These are phyloP conservation scores for Saccharomycopsis hybrid DNA, from an alignment of 1,139 yeast genomes.

Conservation along the genomic window DNA sequence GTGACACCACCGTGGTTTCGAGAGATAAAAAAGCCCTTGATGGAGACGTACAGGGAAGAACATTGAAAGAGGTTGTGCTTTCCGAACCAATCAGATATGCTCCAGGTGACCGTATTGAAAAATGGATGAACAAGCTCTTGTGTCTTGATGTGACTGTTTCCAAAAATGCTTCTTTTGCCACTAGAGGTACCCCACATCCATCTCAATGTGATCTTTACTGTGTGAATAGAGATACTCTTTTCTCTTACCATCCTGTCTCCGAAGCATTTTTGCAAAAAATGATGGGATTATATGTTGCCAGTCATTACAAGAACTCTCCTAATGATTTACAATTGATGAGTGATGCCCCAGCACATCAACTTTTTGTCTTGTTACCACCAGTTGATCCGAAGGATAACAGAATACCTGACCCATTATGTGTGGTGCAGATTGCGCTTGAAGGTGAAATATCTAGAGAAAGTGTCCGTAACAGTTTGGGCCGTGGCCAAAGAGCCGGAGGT, in stretches of 20 bases:
- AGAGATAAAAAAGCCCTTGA: constrained; percentile 44
- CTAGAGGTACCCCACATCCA: constrained; percentile 91
- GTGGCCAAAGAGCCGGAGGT: constrained; percentile 98
- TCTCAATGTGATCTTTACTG: constrained; percentile 80
- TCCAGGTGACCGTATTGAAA: constrained; percentile 93
- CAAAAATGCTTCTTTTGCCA: constrained; percentile 57
- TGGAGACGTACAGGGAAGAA: constrained; percentile 46
- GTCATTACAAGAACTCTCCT: constrained; percentile 96
- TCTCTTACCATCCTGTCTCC: constrained; percentile 94
- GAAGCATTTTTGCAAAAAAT: constrained; percentile 90
- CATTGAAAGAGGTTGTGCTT: constrained; percentile 73
- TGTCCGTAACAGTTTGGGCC: constrained; percentile 75
- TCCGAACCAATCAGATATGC: constrained; percentile 97
- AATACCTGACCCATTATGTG: constrained; percentile 95
- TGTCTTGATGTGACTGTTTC: constrained; percentile 85
- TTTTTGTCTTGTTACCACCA: constrained; percentile 89
- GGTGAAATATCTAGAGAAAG: constrained; percentile 94
- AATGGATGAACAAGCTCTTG: constrained; percentile 86
- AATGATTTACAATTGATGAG: constrained; percentile 94
- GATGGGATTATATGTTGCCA: constrained; percentile 96
- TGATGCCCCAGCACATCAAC: constrained; percentile 98
- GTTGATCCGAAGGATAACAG: constrained; percentile 75
- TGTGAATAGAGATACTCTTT: constrained; percentile 89
- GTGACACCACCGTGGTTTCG: constrained; percentile 48
- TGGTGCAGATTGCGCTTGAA: constrained; percentile 88